A percentile compares a stretch with the other conserved stretches of the same genome.
Evolutionary conservation across 2,329 filamentous ascomycete genomes (phyloP).

Genomic region (Botrytis paeoniae): DNA sequence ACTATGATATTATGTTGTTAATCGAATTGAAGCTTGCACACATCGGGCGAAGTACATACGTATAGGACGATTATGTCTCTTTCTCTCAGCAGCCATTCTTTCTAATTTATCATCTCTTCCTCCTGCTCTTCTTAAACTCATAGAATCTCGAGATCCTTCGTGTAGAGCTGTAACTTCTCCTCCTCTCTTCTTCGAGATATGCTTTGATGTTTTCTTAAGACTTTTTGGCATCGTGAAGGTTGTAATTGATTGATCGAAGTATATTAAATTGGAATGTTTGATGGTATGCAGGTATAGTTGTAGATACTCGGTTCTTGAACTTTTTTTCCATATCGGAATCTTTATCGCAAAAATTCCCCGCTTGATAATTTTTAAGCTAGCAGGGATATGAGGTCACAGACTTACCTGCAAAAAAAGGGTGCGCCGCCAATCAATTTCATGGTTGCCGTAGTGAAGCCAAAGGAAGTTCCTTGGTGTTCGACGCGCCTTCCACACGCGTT

Average conservation of each 20-base stretch:
- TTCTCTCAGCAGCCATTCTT: slow-evolving; percentile 65
- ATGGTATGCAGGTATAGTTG: neutral
- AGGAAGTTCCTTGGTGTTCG: slow-evolving; percentile 9
- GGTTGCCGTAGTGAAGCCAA: slow-evolving; percentile 20
- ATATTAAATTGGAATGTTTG: neutral
- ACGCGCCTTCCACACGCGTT: slow-evolving; percentile 21
- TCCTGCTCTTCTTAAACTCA: slow-evolving; percentile 73
- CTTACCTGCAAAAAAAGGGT: neutral
- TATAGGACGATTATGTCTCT: slow-evolving; percentile 71
- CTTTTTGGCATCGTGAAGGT: slow-evolving; percentile 64
- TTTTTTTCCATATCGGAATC: slow-evolving; percentile 30
- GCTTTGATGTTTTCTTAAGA: slow-evolving; percentile 80
- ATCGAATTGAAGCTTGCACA: slow-evolving; percentile 18
- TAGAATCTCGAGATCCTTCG: slow-evolving; percentile 83
- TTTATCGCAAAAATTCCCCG: slow-evolving; percentile 29
- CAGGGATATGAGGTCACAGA: slow-evolving; percentile 3
- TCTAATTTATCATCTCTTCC: slow-evolving; percentile 79
- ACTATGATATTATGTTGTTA: slow-evolving; percentile 47
- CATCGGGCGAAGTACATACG: slow-evolving; percentile 45
- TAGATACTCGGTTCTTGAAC: slow-evolving; percentile 4
- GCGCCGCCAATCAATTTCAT: slow-evolving; percentile 18
- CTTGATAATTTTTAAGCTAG: neutral
- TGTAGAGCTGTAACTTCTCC: slow-evolving; percentile 73
- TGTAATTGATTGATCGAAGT: neutral
- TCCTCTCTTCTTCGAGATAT: slow-evolving; percentile 83